Evolutionary conservation across 306 rosid species (phyloP), one percentile per base, ranked within the genome.

Genomic region (Cucumis melo): DNA sequence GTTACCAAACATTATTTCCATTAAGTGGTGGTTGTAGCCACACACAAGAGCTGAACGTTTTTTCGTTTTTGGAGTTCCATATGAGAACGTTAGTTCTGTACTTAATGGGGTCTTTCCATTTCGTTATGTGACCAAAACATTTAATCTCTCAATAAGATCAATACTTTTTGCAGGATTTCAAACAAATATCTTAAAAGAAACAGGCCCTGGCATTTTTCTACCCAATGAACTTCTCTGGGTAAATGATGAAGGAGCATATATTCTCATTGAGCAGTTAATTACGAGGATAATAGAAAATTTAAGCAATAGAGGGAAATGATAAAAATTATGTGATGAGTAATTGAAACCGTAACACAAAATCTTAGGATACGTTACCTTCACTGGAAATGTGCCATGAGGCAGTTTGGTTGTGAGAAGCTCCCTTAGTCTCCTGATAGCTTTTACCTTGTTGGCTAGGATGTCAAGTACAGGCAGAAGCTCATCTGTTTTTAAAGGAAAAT

Each of bases 371-470:
- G 59, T 85, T 86, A 95, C 99, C 99, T 95, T 89, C 80, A 87
- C 96, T 27, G 99, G 99, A 84, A 95, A 95, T 34, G 99, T 90
- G 76, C 98, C 97, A 73, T 39, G 87, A 60, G 99, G 99, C 55
- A 95, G 87, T 87, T 95, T 95, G 74, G 99, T 95, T 50, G 99
- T 95, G 90, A 95, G 88, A 84, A 95, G 98, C 86, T 95, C 99
- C 79, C 98, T 85, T 38, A 95, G 90, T 88, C 99, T 87, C 84
- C 98, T 84, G 72, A 95, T 85, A 71, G 99, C 99, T 90, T 95
- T 95, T 77, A 95, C 93, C 89, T 95, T 95, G 79, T 92, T 90
- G 46, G 98, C 98, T 81, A 95, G 87, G 85, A 95, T 92, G 88
- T 95, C 99, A 74, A 95, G 96, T 78, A 95, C 80, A 50, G 99